Evolutionary conservation across 1,284 basidiomycete species (phyloP).

Genomic region (Malassezia furfur): DNA sequence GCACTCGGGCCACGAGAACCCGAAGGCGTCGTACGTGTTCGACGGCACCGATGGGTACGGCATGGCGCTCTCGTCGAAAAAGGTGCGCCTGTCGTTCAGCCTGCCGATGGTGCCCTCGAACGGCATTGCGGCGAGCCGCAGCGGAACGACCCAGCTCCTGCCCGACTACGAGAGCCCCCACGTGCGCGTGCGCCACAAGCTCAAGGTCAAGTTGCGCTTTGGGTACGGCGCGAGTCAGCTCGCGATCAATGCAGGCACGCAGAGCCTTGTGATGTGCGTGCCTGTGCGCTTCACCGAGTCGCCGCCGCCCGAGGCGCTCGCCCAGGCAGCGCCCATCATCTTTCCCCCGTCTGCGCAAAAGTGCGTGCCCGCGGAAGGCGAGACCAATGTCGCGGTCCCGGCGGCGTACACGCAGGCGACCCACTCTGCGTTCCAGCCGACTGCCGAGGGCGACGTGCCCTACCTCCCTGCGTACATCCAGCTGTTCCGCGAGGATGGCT

Average conservation of each 20-base stretch:
- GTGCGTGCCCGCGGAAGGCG: conserved; percentile 7
- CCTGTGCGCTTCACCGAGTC: conserved; percentile 46
- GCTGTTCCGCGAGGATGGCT: conserved; percentile 46
- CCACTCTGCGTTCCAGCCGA: neutral
- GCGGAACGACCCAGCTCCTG: conserved; percentile 31
- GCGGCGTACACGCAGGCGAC: conserved; percentile 9
- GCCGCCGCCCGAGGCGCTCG: conserved; percentile 39
- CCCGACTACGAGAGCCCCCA: conserved; percentile 46
- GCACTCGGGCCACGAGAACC: conserved; percentile 10
- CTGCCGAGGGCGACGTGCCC: conserved; percentile 5
- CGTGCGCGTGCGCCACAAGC: conserved; percentile 43
- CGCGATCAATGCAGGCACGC: conserved; percentile 27
- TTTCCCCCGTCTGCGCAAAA: conserved; percentile 2
- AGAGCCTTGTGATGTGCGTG: conserved; percentile 45
- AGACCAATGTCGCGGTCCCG: conserved; percentile 2
- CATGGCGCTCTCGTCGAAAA: conserved; percentile 34
- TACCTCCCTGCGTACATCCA: conserved; percentile 45
- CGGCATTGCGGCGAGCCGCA: conserved; percentile 17
- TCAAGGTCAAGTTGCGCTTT: conserved; percentile 46
- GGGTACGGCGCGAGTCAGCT: conserved; percentile 29
- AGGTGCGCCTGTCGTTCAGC: conserved; percentile 45
- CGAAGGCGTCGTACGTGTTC: conserved; percentile 41
- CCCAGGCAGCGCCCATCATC: conserved; percentile 24
- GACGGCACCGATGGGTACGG: conserved; percentile 40
- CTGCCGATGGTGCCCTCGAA: conserved; percentile 34